These are phyloP conservation scores for Amoeboaphelidium protococcarum DNA, from an alignment of 371 early-diverging fungal species.

Conservation along the genomic window DNA sequence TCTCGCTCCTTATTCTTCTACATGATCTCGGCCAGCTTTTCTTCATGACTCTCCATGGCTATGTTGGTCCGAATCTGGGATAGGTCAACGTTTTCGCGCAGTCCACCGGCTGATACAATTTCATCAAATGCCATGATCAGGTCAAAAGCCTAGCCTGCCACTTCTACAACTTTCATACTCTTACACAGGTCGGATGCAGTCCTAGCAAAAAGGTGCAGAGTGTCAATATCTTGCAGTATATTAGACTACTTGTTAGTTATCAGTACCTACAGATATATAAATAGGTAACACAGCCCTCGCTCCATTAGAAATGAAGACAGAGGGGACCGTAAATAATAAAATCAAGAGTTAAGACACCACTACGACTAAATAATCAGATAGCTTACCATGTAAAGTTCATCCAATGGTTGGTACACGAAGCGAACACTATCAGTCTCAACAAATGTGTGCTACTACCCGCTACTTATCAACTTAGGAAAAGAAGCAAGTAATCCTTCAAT, in stretches of 20 bases:
- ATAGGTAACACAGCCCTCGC: neutral
- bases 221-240: constrained; percentile 76
- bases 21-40: neutral
- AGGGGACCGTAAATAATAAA: no score
- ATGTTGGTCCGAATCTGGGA: constrained; percentile 43
- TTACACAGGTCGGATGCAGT: constrained; percentile 62
- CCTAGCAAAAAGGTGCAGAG: constrained; percentile 73
- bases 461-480: constrained; percentile 76
- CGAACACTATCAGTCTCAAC: constrained; percentile 87
- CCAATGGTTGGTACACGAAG: constrained; percentile 44
- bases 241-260: constrained; percentile 23
- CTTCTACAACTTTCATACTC: constrained; percentile 16
- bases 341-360: no score
- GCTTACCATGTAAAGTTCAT: neutral
- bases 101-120: constrained; percentile 60
- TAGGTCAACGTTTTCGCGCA: constrained; percentile 51
- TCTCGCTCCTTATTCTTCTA: constrained; percentile 79
- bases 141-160: constrained; percentile 45
- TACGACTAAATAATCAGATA: neutral
- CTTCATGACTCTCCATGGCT: constrained; percentile 2
- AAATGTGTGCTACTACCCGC: constrained; percentile 72
- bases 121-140: constrained; percentile 82
- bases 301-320: no score
- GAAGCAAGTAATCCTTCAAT: constrained; percentile 84
- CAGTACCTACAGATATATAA: neutral